Evolutionary conservation across 148 eudicot species (phyloP).

Genomic region (Simmondsia chinensis): DNA sequence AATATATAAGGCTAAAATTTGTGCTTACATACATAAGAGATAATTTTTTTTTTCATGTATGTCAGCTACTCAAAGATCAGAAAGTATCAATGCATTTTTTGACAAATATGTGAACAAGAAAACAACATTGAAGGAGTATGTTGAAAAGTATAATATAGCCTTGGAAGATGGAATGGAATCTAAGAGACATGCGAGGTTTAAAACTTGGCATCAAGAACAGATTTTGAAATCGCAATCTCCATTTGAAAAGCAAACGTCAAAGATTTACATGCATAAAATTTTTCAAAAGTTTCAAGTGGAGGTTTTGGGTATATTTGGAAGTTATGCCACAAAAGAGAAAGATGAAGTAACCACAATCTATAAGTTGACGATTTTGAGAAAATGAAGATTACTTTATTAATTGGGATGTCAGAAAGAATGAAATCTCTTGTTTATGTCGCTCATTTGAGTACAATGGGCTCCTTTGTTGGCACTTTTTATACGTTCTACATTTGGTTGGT

Average conservation of each 20-base stretch:
- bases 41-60: too few relatives aligned
- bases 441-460: background rate
- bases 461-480: background rate
- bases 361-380: background rate
- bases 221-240: background rate
- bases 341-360: background rate
- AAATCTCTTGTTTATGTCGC: background rate
- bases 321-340: background rate
- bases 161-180: background rate
- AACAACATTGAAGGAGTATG: background rate
- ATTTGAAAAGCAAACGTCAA: slow-evolving; percentile 1
- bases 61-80: slow-evolving; percentile 1
- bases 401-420: background rate
- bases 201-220: background rate
- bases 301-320: background rate
- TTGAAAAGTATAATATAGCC: background rate
- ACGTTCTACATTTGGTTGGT: background rate
- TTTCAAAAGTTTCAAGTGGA: background rate
- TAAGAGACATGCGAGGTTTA: background rate
- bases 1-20: too few relatives aligned
- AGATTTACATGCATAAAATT: background rate
- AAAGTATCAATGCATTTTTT: background rate
- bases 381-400: background rate
- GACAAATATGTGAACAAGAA: slow-evolving; percentile 2
- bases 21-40: background rate